Evolutionary conservation across 371 early-diverging fungal genomes (phyloP), one percentile per base, ranked within the genome.

Genomic region (Cokeromyces recurvatus): DNA sequence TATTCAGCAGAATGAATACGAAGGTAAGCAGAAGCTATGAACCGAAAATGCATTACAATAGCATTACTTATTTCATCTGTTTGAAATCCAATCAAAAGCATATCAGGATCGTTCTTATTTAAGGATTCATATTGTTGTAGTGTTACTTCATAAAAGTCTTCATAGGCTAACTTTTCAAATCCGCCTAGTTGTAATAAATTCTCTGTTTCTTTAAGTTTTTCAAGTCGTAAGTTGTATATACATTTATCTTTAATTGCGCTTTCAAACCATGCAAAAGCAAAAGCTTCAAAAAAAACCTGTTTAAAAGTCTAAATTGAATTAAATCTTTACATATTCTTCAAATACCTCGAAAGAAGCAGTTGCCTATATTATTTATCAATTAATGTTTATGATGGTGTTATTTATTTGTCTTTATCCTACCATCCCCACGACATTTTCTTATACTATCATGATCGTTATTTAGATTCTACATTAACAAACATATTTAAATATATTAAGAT

Each of bases 181-280:
- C 79, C 75, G 6, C 68, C 69, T 0, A 51, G 45, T 36, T 75
- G 55, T 16, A 86, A 49, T n/a, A 82, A 45, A n/a, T 76, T 53
- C 11, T 65, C 60, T 7, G 81, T 67, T 11, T 52, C 45, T 25
- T 74, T 57, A n/a, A 86, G 60, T 32, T 60, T 50, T 0, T 46
- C 48, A 8, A 77, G 47, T 4, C 74, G 73, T 9, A 46, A 39
- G 14, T 62, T 45, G 22, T 63, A 70, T 9, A 61, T 36, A 35
- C 47, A 42, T 9, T 46, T 46, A 39, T 68, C 57, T 16, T 51
- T 58, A 27, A 68, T 36, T 34, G 79, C 53, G 12, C 79, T 71
- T 57, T 84, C 86, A 51, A 79, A 86, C 82, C 84, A 82, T 8
- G 81, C 79, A 64, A 81, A 86, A 7, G 77, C 74, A 54, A 86